These are phyloP conservation scores for Candida ascalaphidarum DNA, from an alignment of 805 yeast species.

Conservation along the genomic window DNA sequence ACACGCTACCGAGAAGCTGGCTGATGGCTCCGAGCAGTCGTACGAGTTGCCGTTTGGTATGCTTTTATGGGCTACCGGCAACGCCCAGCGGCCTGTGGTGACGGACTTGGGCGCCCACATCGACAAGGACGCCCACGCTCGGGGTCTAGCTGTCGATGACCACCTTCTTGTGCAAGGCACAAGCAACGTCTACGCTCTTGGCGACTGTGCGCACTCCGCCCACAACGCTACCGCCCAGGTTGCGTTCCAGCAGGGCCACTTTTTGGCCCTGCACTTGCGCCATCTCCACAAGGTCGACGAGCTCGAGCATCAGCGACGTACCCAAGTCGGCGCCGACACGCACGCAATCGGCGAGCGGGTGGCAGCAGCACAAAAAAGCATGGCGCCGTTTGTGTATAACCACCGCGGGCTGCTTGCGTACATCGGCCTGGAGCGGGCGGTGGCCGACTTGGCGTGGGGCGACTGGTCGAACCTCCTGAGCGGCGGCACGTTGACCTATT, in stretches of 20 bases:
- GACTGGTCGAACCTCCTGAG: conserved; percentile 72
- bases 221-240: conserved; percentile 97
- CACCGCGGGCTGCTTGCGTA: conserved; percentile 94
- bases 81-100: conserved; percentile 75
- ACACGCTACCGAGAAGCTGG: conserved; percentile 57
- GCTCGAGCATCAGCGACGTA: conserved; percentile 36
- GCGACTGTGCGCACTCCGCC: conserved; percentile 90
- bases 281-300: conserved; percentile 56
- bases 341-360: conserved; percentile 40
- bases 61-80: conserved; percentile 97
- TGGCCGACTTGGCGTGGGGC: conserved; percentile 80
- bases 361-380: conserved; percentile 28
- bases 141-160: conserved; percentile 79
- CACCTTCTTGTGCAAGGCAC: conserved; percentile 71
- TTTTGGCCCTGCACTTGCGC: conserved; percentile 64
- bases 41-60: conserved; percentile 79
- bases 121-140: conserved; percentile 72
- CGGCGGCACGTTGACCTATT: conserved; percentile 80
- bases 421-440: conserved; percentile 88
- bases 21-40: conserved; percentile 54
- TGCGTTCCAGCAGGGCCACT: conserved; percentile 89
- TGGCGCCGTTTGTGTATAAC: conserved; percentile 64
- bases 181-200: conserved; percentile 76
- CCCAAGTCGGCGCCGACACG: conserved; percentile 33
- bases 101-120: conserved; percentile 57